Percentiles rank a stretch among this genome's conserved stretches.
Conservation (phyloP, 345 rosid species). For the Rhodamnia argentea region DNA sequence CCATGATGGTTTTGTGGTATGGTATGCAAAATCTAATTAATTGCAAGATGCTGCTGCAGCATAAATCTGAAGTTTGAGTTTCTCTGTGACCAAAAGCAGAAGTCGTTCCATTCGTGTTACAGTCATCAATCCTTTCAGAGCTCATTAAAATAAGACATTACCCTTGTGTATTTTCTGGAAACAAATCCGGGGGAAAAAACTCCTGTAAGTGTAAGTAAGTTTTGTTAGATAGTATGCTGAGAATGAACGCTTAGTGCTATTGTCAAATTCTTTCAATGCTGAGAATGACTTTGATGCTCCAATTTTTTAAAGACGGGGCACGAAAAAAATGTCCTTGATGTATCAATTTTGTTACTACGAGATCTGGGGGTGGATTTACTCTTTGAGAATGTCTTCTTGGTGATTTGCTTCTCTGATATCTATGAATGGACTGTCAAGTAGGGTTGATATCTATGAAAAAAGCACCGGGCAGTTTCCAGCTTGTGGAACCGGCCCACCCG, state of each 20-base stretch:
- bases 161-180: background rate
- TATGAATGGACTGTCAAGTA: background rate
- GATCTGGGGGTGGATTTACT: background rate
- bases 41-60: background rate
- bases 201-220: background rate
- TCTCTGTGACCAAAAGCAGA: background rate
- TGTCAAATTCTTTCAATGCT: background rate
- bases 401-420: background rate
- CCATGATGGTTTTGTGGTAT: background rate
- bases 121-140: background rate
- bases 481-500: too few species aligned
- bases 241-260: background rate
- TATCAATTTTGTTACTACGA: background rate
- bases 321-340: background rate
- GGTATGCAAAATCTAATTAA: background rate
- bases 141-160: background rate
- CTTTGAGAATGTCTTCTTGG: background rate
- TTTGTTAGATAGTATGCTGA: background rate
- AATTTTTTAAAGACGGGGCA: background rate
- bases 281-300: background rate
- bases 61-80: background rate
- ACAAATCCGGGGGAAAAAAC: background rate
- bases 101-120: background rate
- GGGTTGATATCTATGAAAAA: too few species aligned
- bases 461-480: too few species aligned